phyloP scores from a whole-genome alignment of 306 rosid genomes.

The Trifolium dubium region DNA sequence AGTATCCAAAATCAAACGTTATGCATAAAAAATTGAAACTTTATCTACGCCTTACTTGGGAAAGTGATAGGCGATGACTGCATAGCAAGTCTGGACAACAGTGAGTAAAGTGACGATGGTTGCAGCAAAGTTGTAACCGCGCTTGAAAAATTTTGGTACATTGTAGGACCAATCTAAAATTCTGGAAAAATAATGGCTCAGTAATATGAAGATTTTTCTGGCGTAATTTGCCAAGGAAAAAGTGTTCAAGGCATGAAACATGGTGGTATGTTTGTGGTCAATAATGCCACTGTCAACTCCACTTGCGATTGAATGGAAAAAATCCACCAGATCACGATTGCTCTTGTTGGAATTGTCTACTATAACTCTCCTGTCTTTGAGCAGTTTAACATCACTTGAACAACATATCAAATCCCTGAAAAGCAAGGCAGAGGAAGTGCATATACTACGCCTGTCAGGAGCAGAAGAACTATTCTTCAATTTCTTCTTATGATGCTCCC shows the following conservation, averaged over 20 bases:
- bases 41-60: not conserved
- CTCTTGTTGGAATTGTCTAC: not conserved
- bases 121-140: conserved; percentile 28
- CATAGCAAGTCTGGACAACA: conserved; percentile 4
- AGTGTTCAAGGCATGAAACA: not conserved
- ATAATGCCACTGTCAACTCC: not conserved
- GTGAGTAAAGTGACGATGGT: not conserved
- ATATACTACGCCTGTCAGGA: not conserved
- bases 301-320: not conserved
- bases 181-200: not conserved
- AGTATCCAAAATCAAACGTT: too few relatives aligned
- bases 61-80: not conserved
- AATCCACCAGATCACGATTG: not conserved
- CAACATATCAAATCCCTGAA: conserved; percentile 32
- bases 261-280: not conserved
- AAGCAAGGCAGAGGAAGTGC: not conserved
- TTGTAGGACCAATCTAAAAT: not conserved
- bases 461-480: not conserved
- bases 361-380: not conserved
- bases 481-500: not conserved
- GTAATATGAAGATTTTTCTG: not conserved
- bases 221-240: too few relatives aligned
- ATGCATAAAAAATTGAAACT: too few relatives aligned
- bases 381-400: conserved; percentile 9
- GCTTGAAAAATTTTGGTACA: not conserved